Evolutionary conservation across 129 eudicot species (phyloP).

Genomic region (Flaveria bidentis): DNA sequence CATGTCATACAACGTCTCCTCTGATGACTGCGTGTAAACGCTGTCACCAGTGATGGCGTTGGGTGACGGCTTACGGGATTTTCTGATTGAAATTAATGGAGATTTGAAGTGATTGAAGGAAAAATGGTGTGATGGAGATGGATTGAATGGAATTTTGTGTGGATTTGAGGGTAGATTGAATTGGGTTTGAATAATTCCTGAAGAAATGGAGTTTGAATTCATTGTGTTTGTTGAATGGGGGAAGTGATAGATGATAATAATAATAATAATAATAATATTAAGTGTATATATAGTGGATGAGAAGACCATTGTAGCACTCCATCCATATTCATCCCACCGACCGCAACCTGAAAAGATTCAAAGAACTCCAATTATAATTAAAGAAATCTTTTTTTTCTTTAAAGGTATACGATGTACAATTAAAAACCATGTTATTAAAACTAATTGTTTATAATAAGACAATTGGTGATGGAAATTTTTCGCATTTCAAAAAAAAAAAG

Average conservation of each 20-base stretch:
- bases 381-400: too few species aligned
- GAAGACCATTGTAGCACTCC: neutral
- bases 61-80: neutral
- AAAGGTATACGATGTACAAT: too few species aligned
- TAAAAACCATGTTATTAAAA: too few species aligned
- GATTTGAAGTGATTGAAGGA: constrained; percentile 19
- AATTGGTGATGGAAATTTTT: too few species aligned
- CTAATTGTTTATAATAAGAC: too few species aligned
- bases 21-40: neutral
- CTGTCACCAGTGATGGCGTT: constrained; percentile 6
- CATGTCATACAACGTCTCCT: constrained; percentile 45
- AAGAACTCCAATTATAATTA: too few species aligned
- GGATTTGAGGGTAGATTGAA: constrained; percentile 18
- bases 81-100: constrained; percentile 14
- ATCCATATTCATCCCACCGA: too few species aligned
- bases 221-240: constrained; percentile 1
- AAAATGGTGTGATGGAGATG: neutral
- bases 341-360: too few species aligned
- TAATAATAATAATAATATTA: neutral
- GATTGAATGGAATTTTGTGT: neutral
- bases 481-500: too few species aligned
- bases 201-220: constrained; percentile 10
- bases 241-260: too few species aligned
- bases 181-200: constrained; percentile 20
- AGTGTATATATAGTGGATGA: neutral